A percentile compares a stretch with the other conserved stretches of the same genome.
phyloP scores from a whole-genome alignment of 2,329 filamentous ascomycete genomes.

The Alternaria metachromatica region DNA sequence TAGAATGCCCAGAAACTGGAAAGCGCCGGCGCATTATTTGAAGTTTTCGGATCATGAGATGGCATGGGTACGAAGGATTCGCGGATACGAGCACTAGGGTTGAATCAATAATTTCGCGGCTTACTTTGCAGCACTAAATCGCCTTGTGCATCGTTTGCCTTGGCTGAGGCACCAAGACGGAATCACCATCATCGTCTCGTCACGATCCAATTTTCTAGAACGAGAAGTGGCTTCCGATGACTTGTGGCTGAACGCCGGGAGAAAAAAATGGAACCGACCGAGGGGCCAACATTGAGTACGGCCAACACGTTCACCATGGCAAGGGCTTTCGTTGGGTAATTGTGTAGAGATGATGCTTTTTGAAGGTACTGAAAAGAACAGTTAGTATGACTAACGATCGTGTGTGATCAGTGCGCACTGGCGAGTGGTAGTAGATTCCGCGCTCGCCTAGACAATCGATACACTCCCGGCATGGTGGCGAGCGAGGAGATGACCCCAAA shows the following conservation, averaged over 20 bases:
- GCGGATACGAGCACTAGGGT: constrained; percentile 19
- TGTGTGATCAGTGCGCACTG: not conserved
- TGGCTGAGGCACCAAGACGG: constrained; percentile 11
- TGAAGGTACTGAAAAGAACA: not conserved
- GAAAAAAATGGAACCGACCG: not conserved
- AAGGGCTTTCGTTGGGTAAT: not conserved
- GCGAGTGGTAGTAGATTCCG: not conserved
- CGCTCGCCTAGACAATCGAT: not conserved
- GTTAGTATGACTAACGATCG: not conserved
- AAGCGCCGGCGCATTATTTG: not conserved
- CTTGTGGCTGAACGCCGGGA: constrained; percentile 4
- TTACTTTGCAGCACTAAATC: constrained; percentile 18
- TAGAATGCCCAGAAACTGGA: not conserved
- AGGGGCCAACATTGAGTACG: not conserved
- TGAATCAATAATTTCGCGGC: constrained; percentile 26
- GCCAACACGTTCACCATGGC: not conserved
- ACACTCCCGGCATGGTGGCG: constrained; percentile 31
- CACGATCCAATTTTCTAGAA: not conserved
- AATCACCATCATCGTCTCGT: constrained; percentile 3
- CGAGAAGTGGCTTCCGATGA: constrained; percentile 8
- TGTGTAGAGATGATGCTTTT: not conserved
- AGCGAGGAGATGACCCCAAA: not conserved
- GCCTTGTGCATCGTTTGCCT: not conserved
- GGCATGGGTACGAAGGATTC: constrained; percentile 6
- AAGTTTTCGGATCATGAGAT: not conserved